Conservation (phyloP, 2,329 filamentous ascomycete species). For the Neopestalotiopsis sp. region DNA sequence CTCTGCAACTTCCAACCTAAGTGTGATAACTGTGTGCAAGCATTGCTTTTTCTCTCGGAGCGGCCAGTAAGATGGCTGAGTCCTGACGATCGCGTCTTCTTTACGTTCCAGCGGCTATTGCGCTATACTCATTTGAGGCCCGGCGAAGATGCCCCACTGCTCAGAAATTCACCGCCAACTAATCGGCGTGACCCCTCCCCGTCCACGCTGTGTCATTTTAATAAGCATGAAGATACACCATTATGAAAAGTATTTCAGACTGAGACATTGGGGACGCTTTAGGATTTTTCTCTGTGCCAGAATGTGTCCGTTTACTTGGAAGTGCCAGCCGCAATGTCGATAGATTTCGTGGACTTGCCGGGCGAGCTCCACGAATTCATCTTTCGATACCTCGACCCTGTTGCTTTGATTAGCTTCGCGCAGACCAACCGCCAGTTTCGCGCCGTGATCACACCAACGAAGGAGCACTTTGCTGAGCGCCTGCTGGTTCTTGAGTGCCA, state of each 20-base stretch:
- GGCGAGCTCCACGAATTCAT: slow-evolving; percentile 23
- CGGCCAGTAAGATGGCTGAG: too few relatives aligned
- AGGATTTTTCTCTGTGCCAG: background rate
- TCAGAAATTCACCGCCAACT: background rate
- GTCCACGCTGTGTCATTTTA: background rate
- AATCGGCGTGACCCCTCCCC: background rate
- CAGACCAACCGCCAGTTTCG: slow-evolving; percentile 19
- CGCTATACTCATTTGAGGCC: slow-evolving; percentile 5
- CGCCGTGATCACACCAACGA: slow-evolving; percentile 17
- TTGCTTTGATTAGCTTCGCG: slow-evolving; percentile 21
- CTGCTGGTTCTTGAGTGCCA: slow-evolving; percentile 22
- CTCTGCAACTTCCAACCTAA: background rate
- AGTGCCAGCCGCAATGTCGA: background rate
- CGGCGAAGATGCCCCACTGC: background rate
- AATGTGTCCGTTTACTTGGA: background rate
- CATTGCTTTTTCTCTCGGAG: background rate
- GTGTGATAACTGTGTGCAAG: background rate
- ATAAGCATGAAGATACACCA: background rate
- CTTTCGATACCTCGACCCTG: slow-evolving; percentile 23
- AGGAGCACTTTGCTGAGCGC: slow-evolving; percentile 19
- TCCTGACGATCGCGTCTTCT: too few relatives aligned
- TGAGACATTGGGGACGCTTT: too few relatives aligned
- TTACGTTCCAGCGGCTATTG: background rate
- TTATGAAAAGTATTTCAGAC: background rate
- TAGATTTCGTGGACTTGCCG: slow-evolving; percentile 11